Conservation (phyloP, 495 filamentous ascomycete genomes). For the Penicillium coffeae region DNA sequence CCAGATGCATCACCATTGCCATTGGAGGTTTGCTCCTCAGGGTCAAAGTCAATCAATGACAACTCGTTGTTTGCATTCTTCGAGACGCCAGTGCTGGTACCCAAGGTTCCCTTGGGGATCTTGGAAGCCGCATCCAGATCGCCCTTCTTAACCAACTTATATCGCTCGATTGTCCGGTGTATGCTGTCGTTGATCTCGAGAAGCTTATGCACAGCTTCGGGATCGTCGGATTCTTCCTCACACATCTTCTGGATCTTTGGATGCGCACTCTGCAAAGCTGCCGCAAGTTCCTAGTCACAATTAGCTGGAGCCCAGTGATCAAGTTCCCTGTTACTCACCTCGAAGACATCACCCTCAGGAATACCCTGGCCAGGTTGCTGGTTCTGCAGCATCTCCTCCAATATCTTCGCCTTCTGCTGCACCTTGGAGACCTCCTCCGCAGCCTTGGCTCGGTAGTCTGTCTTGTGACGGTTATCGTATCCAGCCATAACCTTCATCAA, state of each 20-base stretch:
- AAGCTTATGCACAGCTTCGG: conserved; percentile 91
- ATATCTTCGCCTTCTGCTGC: conserved; percentile 81
- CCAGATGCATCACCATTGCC: conserved; percentile 38
- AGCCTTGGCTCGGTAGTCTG: conserved; percentile 95
- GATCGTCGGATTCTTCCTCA: conserved; percentile 95
- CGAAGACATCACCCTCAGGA: conserved; percentile 87
- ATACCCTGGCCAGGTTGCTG: conserved; percentile 79
- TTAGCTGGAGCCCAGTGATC: not conserved
- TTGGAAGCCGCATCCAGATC: conserved; percentile 83
- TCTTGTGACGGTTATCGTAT: conserved; percentile 90
- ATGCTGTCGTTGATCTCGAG: conserved; percentile 98
- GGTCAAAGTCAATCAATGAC: conserved; percentile 87
- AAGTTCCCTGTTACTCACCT: conserved; percentile 45
- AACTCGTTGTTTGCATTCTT: conserved; percentile 79
- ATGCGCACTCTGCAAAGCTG: conserved; percentile 85
- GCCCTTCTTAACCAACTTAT: conserved; percentile 89
- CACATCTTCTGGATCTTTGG: conserved; percentile 99
- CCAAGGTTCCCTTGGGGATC: conserved; percentile 78
- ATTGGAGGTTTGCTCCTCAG: conserved; percentile 52
- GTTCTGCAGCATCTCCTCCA: conserved; percentile 89
- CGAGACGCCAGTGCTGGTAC: conserved; percentile 64
- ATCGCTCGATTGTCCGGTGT: conserved; percentile 91
- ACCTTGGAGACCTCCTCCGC: conserved; percentile 92
- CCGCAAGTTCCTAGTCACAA: conserved; percentile 69
- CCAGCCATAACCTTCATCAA: conserved; percentile 99